Percentiles rank a stretch among this genome's conserved stretches.
Evolutionary conservation across 2,329 filamentous ascomycete species (phyloP).

Genomic region (Ascochyta pisi): DNA sequence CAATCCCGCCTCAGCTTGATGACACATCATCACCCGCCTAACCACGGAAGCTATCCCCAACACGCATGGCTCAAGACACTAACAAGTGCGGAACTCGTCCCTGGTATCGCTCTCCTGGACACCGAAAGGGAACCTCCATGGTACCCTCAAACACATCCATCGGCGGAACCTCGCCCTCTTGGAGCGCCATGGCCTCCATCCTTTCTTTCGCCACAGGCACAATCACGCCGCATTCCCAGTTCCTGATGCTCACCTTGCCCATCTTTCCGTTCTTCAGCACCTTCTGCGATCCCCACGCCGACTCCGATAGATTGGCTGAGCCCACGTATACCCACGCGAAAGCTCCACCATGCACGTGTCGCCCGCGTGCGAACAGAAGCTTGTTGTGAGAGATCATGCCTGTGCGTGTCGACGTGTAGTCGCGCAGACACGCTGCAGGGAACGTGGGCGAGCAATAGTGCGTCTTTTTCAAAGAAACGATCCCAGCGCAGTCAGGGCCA

Average conservation of each 20-base stretch:
- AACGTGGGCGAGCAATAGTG: slow-evolving; percentile 77
- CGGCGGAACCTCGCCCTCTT: slow-evolving; percentile 32
- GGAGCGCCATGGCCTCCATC: slow-evolving; percentile 18
- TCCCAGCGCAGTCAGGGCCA: slow-evolving; percentile 70
- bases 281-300: slow-evolving; percentile 86
- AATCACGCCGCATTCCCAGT: slow-evolving; percentile 95
- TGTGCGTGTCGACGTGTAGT: slow-evolving; percentile 73
- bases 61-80: background rate
- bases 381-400: slow-evolving; percentile 92
- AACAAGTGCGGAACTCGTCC: slow-evolving; percentile 25
- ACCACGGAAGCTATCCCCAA: too few relatives aligned
- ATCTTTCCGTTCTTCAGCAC: slow-evolving; percentile 71
- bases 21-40: too few relatives aligned
- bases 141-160: slow-evolving; percentile 61
- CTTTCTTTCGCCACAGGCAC: slow-evolving; percentile 60
- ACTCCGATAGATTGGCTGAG: slow-evolving; percentile 90
- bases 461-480: slow-evolving; percentile 77
- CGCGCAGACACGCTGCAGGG: slow-evolving; percentile 73
- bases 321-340: slow-evolving; percentile 84
- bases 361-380: slow-evolving; percentile 55
- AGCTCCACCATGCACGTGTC: slow-evolving; percentile 38
- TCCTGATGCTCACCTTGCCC: slow-evolving; percentile 76
- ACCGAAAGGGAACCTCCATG: slow-evolving; percentile 69
- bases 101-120: slow-evolving; percentile 62
- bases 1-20: too few relatives aligned